Percentiles rank a stretch among this genome's conserved stretches.
phyloP scores from a whole-genome alignment of 208 protist species.

The Baffinella frigidus region DNA sequence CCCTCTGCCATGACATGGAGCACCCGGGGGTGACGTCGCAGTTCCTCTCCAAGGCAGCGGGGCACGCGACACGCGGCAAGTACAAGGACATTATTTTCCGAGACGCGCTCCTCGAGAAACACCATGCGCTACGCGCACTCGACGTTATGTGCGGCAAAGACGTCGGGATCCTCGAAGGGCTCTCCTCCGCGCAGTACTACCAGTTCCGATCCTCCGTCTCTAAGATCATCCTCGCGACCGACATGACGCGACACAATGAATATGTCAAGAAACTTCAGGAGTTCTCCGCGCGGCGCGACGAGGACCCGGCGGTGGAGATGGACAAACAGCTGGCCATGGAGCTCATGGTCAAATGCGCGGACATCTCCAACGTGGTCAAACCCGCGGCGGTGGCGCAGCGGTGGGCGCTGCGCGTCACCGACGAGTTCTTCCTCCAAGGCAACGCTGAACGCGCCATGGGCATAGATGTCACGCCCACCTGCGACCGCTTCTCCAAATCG shows the following conservation, averaged over 20 bases:
- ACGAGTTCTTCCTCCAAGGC: slow-evolving; percentile 5
- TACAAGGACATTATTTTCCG: too few species aligned
- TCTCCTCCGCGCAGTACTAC: not conserved
- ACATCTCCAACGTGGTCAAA: not conserved
- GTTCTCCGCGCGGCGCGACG: too few species aligned
- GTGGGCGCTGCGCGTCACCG: not conserved
- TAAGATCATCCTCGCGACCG: slow-evolving; percentile 18
- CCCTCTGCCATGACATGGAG: slow-evolving; percentile 17
- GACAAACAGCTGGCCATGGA: too few species aligned
- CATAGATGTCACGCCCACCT: not conserved
- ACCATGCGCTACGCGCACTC: not conserved
- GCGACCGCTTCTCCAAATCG: not conserved
- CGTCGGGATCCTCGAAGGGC: not conserved
- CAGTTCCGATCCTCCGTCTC: not conserved
- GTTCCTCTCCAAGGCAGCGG: too few species aligned
- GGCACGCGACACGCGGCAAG: too few species aligned
- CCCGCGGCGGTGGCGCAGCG: not conserved
- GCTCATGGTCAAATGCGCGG: slow-evolving; percentile 18
- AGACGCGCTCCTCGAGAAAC: too few species aligned
- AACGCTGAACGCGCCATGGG: not conserved
- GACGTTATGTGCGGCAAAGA: not conserved
- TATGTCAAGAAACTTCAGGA: not conserved
- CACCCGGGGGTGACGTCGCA: slow-evolving; percentile 21
- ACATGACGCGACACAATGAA: slow-evolving; percentile 16
- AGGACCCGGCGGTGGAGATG: too few species aligned